phyloP scores from a whole-genome alignment of 306 rosid species.

The Castanopsis chinensis region DNA sequence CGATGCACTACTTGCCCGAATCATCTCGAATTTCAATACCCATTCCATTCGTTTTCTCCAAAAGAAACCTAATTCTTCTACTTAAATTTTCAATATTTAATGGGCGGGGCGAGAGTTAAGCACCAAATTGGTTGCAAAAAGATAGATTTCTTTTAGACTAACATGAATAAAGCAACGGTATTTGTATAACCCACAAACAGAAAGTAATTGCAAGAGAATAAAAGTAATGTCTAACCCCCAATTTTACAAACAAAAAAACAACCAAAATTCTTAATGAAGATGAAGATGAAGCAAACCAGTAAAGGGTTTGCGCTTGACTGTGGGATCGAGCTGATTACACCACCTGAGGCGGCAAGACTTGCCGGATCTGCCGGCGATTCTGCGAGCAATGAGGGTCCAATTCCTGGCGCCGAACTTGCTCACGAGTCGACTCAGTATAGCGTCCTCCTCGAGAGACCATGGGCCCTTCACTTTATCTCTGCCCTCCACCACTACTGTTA shows the following conservation, averaged over 20 bases:
- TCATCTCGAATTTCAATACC: not conserved
- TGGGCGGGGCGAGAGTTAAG: not conserved
- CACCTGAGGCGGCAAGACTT: conserved; percentile 95
- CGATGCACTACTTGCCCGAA: not conserved
- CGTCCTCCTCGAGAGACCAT: conserved; percentile 96
- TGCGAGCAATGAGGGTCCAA: conserved; percentile 94
- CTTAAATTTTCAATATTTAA: not conserved
- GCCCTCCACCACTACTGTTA: conserved; percentile 3
- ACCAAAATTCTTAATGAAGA: not conserved
- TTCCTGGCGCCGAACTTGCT: conserved; percentile 88
- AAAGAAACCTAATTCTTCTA: not conserved
- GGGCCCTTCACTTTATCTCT: conserved; percentile 82
- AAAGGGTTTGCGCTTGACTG: conserved; percentile 90
- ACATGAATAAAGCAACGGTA: not conserved
- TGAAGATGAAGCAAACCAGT: conserved; percentile 39
- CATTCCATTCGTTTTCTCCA: not conserved
- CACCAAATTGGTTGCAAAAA: not conserved
- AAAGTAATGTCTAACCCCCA: not conserved
- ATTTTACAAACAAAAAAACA: not conserved
- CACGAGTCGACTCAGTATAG: conserved; percentile 69
- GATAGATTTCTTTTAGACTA: not conserved
- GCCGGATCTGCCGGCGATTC: conserved; percentile 86
- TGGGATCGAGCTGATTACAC: conserved; percentile 97
- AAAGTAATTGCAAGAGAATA: too few species aligned
- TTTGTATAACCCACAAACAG: not conserved